Conservation (phyloP, 306 rosid species). For the Quercus alba region DNA sequence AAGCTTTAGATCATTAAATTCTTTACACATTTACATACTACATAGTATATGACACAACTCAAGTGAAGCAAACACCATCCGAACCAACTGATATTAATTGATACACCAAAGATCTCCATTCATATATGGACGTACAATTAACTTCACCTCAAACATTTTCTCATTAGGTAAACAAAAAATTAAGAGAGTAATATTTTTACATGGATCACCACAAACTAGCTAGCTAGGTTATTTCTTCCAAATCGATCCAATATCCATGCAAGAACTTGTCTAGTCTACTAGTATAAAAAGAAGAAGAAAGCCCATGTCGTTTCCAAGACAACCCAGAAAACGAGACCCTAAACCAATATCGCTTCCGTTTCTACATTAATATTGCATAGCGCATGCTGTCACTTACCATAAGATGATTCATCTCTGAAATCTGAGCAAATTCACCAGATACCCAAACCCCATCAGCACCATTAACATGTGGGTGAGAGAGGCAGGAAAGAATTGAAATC, state of each 20-base stretch:
- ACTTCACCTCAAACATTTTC: slow-evolving; percentile 6
- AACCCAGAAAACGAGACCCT: neutral
- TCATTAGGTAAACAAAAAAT: neutral
- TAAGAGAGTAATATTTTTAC: neutral
- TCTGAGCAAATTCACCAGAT: slow-evolving; percentile 53
- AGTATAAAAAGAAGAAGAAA: neutral
- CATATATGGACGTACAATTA: neutral
- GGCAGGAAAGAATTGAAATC: slow-evolving; percentile 67
- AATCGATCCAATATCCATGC: neutral
- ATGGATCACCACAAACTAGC: slow-evolving; percentile 11
- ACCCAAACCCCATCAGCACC: slow-evolving; percentile 74
- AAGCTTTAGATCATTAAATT: neutral
- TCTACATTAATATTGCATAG: slow-evolving; percentile 91
- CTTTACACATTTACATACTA: neutral
- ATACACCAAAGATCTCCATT: neutral
- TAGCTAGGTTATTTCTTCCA: slow-evolving; percentile 6
- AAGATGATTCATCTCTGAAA: slow-evolving; percentile 81
- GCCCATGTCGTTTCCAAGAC: neutral
- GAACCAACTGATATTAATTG: neutral
- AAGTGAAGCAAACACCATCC: neutral
- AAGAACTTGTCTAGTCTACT: neutral
- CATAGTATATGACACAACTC: neutral
- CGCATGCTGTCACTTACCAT: slow-evolving; percentile 98
- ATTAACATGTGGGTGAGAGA: slow-evolving; percentile 59
- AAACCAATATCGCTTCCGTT: neutral